Percentiles rank a stretch among this genome's conserved stretches.
phyloP scores from a whole-genome alignment of 2,329 filamentous ascomycete genomes.

The Venturia aucupariae region DNA sequence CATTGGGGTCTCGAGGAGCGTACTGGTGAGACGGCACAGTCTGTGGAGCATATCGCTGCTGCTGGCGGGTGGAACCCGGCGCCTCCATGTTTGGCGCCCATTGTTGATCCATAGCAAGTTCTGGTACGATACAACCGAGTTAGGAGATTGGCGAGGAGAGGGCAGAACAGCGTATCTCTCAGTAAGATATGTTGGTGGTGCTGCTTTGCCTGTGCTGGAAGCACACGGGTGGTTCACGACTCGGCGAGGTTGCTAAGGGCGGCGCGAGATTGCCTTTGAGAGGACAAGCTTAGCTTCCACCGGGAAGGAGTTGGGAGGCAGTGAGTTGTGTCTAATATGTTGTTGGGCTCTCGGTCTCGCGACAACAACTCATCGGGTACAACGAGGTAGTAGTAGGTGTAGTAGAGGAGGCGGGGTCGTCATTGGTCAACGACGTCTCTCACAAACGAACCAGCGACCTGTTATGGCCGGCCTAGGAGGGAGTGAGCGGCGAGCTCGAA shows the following conservation, averaged over 20 bases:
- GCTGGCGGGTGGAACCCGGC: slow-evolving; percentile 17
- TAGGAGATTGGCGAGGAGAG: neutral
- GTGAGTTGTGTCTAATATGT: neutral
- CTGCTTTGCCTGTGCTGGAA: neutral
- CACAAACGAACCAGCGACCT: neutral
- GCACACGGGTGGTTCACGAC: neutral
- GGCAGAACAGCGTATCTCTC: neutral
- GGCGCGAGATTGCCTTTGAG: neutral
- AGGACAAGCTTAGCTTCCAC: neutral
- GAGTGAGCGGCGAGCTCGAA: neutral
- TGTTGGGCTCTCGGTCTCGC: neutral
- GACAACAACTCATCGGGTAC: neutral
- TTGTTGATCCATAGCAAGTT: slow-evolving; percentile 23
- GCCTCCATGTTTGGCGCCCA: slow-evolving; percentile 29
- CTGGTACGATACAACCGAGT: neutral
- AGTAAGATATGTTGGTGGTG: neutral
- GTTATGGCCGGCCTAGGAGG: neutral
- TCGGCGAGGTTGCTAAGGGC: neutral
- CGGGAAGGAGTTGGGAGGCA: neutral
- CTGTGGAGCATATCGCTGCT: slow-evolving; percentile 15
- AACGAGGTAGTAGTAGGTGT: neutral
- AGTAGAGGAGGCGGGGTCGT: neutral
- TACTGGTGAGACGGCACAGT: slow-evolving; percentile 16
- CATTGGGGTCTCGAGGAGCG: slow-evolving; percentile 15
- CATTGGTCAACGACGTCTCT: neutral